Conservation (phyloP, 177 flowering plant genomes). For the Vitis hybrid region DNA sequence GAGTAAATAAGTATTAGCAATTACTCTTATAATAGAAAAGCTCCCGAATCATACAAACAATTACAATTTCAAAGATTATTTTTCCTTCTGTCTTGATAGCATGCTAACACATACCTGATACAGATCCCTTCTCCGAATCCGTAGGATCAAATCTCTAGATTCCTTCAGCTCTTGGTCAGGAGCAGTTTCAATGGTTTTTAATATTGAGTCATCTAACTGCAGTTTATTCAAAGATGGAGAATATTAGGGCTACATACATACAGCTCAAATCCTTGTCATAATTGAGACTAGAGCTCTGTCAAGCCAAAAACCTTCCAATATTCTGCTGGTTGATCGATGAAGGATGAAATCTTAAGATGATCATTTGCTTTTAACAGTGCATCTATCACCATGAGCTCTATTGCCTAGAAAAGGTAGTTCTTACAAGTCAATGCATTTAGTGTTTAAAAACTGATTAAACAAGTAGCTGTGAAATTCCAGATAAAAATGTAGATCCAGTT, state of each 20-base stretch:
- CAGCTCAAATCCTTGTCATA: background rate
- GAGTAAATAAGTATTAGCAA: background rate
- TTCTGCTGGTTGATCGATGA: slow-evolving; percentile 52
- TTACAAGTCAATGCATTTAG: background rate
- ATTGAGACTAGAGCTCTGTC: background rate
- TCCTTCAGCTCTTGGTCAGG: slow-evolving; percentile 51
- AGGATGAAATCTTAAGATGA: slow-evolving; percentile 42
- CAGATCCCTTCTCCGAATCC: slow-evolving; percentile 74
- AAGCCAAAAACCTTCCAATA: slow-evolving; percentile 71
- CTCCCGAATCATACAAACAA: background rate
- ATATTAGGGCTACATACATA: background rate
- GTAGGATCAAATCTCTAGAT: slow-evolving; percentile 65
- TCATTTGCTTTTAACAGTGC: slow-evolving; percentile 61
- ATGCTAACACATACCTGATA: slow-evolving; percentile 54
- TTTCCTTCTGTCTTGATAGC: no score
- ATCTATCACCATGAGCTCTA: slow-evolving; percentile 85
- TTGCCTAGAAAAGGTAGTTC: slow-evolving; percentile 49
- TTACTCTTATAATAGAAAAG: background rate
- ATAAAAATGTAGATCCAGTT: background rate
- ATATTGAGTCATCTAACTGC: slow-evolving; percentile 83
- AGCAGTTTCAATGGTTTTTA: slow-evolving; percentile 67
- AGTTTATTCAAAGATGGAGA: slow-evolving; percentile 1
- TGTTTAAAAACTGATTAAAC: background rate
- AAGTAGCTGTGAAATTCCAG: background rate
- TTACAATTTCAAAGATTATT: background rate